Evolutionary conservation across 345 rosid species (phyloP).

Genomic region (Kernera saxatilis): DNA sequence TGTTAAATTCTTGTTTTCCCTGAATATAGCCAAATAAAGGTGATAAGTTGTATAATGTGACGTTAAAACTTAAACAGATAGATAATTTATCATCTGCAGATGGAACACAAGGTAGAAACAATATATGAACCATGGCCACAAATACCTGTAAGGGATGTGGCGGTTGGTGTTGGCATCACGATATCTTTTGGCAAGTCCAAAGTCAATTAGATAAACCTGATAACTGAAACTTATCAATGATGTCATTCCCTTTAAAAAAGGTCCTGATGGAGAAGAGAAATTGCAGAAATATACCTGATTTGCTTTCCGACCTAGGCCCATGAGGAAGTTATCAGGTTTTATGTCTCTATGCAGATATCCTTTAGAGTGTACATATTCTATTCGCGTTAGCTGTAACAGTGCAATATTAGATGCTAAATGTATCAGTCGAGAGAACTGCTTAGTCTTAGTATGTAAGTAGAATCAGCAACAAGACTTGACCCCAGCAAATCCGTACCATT

Average conservation of each 20-base stretch:
- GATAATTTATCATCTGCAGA: background rate
- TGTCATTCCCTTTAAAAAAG: background rate
- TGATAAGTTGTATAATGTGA: background rate
- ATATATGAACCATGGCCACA: background rate
- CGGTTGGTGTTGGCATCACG: slow-evolving; percentile 73
- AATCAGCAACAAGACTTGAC: no score
- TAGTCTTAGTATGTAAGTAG: background rate
- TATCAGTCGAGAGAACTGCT: background rate
- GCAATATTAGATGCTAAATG: background rate
- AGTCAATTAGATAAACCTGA: slow-evolving; percentile 86
- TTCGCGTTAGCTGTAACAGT: slow-evolving; percentile 57
- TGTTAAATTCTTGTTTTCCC: slow-evolving; percentile 93
- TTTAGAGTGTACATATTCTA: slow-evolving; percentile 74
- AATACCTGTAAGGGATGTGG: slow-evolving; percentile 79
- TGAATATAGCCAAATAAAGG: slow-evolving; percentile 24
- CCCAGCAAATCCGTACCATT: slow-evolving; percentile 67
- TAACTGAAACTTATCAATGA: background rate
- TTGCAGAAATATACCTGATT: slow-evolving; percentile 48
- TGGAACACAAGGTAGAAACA: background rate
- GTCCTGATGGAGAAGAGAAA: background rate
- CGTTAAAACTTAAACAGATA: background rate
- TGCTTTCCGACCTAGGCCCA: slow-evolving; percentile 82
- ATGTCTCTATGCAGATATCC: slow-evolving; percentile 87
- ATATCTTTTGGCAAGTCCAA: slow-evolving; percentile 89
- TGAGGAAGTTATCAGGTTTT: slow-evolving; percentile 87